These are phyloP conservation scores for Lichtheimia corymbifera DNA, from an alignment of 371 early-diverging fungal species.

Conservation along the genomic window DNA sequence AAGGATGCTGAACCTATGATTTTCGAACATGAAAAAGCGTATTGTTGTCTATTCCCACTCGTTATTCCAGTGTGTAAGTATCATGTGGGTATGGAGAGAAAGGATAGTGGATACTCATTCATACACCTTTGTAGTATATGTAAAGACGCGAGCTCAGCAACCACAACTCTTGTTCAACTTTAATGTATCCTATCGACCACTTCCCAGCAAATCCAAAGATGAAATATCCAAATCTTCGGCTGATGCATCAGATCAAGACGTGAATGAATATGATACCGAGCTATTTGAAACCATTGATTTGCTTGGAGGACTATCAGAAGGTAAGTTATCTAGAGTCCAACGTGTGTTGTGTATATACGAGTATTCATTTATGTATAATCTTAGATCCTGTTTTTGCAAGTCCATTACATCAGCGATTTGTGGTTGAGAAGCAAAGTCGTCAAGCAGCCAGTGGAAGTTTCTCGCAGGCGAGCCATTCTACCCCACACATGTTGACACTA, in stretches of 20 bases:
- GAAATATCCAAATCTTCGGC: conserved; percentile 23
- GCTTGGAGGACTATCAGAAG: conserved; percentile 57
- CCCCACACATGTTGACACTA: conserved; percentile 29
- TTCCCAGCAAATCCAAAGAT: conserved; percentile 22
- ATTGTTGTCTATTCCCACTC: conserved; percentile 59
- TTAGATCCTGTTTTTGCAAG: conserved; percentile 30
- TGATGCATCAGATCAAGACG: conserved; percentile 49
- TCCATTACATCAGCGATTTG: conserved; percentile 34
- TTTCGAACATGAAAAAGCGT: conserved; percentile 46
- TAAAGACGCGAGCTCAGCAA: conserved; percentile 26
- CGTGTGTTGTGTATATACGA: background rate
- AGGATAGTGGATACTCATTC: too few relatives aligned
- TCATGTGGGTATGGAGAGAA: background rate
- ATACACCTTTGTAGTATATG: conserved; percentile 17
- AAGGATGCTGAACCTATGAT: conserved; percentile 52
- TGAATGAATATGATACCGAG: conserved; percentile 55
- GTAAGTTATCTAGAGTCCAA: conserved; percentile 32
- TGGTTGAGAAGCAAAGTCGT: conserved; percentile 34
- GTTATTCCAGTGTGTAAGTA: conserved; percentile 62
- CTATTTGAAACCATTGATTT: conserved; percentile 63
- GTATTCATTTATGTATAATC: background rate
- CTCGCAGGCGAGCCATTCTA: conserved; percentile 20
- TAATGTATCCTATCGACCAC: conserved; percentile 51
- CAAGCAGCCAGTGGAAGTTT: conserved; percentile 21
- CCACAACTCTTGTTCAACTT: conserved; percentile 49